Base-by-base conservation (phyloP, 805 yeast species). In the Debaryomyces castellii region DNA sequence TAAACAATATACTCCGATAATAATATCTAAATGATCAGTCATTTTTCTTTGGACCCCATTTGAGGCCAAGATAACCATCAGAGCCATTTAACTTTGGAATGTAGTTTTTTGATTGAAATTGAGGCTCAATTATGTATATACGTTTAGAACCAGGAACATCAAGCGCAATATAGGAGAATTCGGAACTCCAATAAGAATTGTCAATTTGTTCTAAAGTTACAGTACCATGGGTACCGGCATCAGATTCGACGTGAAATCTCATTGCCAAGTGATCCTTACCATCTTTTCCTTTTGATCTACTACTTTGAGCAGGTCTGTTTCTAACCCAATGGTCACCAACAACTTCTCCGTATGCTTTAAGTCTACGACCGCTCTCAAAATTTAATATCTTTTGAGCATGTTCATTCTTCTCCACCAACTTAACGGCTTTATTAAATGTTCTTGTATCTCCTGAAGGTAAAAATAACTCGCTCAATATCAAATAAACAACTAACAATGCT, bases 401-500 rank as follows among this genome's bases (percentile, higher is more conserved):
- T 40, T 76, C 75, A 62, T 85, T 88, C 48, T 83, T 72, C 59
- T 91, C 92, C 32, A 89, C 79, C 55, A 87, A 67, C 10, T 80
- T 77, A 25, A 90, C 90, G 2, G 96, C 95, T 54, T 89, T 80
- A 67, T 91, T 90, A 72, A 91, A 91, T 2, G 95, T 81, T 52
- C 85, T 87, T 0, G 96, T 91, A 60, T 91, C 97, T 20, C 96
- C 96, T 1, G 95, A 85, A 8, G 97, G 97, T 40, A 91, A 78
- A 52, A 89, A 81, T 25, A 91, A 68, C 61, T 91, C 97, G 9
- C 85, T 74, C n/a, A 86, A 77, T 18, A 90, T 79, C 50, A 89
- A 75, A 63, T 88, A 91, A 7, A 88, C 73, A 17, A 90, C 77
- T 80, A 47, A 83, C 63, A 39, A 83, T 0, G 92, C 81, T 7